Evolutionary conservation across 2,329 filamentous ascomycete genomes (phyloP).

Genomic region (Sordariomycetes sp.): DNA sequence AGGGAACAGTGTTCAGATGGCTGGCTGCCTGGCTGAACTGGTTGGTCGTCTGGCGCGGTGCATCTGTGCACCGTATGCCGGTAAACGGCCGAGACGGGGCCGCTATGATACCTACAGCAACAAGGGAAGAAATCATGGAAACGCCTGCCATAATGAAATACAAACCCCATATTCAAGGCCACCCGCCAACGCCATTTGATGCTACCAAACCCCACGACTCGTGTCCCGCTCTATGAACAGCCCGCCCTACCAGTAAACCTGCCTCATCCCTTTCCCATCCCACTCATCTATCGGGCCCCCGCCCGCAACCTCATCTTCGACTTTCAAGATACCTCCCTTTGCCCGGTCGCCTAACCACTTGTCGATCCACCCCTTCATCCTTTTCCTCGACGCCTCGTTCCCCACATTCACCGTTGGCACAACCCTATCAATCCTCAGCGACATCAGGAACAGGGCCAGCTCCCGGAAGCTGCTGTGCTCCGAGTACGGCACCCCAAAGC

Average conservation of each 20-base stretch:
- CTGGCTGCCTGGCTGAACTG: neutral
- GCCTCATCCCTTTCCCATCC: conserved; percentile 24
- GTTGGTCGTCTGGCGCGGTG: neutral
- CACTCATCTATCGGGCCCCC: conserved; percentile 17
- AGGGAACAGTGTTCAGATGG: neutral
- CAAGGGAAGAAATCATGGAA: neutral
- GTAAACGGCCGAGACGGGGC: neutral
- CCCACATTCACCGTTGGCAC: conserved; percentile 86
- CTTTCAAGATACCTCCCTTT: conserved; percentile 32
- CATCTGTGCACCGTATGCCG: neutral
- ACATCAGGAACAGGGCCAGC: conserved; percentile 84
- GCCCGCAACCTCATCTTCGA: conserved; percentile 20
- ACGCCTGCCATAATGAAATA: neutral
- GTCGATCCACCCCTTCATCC: conserved; percentile 54
- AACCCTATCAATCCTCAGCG: conserved; percentile 73
- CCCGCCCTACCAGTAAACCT: conserved; percentile 23
- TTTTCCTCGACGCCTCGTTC: conserved; percentile 38
- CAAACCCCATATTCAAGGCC: neutral
- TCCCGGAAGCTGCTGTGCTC: conserved; percentile 95
- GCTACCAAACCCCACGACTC: neutral
- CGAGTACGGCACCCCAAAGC: conserved; percentile 88
- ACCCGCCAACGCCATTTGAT: neutral
- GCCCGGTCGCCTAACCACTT: conserved; percentile 46
- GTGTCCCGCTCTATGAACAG: conserved; percentile 2
- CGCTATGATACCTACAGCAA: neutral